Percentiles rank a stretch among this genome's conserved stretches.
These are phyloP conservation scores for barley (Hordeum vulgare) DNA, from an alignment of 176 grass and related monocot species.

Conservation along the genomic window DNA sequence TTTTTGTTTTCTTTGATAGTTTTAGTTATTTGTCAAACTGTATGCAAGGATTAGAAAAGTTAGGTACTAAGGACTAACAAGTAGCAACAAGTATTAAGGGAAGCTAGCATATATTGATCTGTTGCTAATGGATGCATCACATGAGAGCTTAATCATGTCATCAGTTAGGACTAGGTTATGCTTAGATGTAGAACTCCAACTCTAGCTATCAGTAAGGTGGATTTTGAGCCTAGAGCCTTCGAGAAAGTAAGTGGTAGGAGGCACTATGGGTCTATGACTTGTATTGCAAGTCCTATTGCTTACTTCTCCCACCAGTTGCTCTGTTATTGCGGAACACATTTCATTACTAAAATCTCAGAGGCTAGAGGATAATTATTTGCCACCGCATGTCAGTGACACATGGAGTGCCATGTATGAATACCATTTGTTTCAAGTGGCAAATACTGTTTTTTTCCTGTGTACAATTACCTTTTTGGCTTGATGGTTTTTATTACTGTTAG, in stretches of 20 bases:
- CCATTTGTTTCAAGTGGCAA: neutral
- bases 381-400: neutral
- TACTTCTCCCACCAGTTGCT: neutral
- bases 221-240: neutral
- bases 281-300: neutral
- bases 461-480: neutral
- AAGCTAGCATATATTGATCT: neutral
- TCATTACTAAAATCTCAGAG: neutral
- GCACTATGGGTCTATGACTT: neutral
- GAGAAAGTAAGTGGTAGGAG: neutral
- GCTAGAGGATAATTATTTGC: neutral
- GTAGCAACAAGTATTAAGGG: neutral
- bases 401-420: neutral
- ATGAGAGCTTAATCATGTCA: conserved; percentile 20
- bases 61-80: neutral
- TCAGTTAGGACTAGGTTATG: neutral
- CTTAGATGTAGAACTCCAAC: neutral
- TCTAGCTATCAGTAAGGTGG: neutral
- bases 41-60: neutral
- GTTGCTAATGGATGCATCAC: neutral
- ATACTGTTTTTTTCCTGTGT: neutral
- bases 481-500: neutral
- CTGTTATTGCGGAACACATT: neutral
- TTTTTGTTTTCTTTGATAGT: neutral
- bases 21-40: neutral